phyloP scores from a whole-genome alignment of 2,329 filamentous ascomycete genomes.

The Cercospora sp. region DNA sequence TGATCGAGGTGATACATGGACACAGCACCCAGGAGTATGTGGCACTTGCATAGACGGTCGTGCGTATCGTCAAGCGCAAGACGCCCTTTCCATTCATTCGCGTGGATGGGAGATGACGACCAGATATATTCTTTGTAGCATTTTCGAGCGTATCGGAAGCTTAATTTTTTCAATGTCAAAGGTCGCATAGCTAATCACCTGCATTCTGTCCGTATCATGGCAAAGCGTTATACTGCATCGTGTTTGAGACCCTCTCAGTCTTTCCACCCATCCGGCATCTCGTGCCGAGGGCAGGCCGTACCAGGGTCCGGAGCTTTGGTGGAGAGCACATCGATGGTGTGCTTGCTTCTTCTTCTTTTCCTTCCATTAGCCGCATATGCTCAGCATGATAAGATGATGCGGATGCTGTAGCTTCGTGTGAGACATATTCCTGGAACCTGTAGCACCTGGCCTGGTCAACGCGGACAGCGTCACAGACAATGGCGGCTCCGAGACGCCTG shows the following conservation, averaged over 20 bases:
- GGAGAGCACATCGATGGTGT: background rate
- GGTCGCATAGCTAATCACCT: background rate
- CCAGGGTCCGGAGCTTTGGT: background rate
- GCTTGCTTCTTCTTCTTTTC: background rate
- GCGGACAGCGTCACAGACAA: slow-evolving; percentile 37
- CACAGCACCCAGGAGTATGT: background rate
- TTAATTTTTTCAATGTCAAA: background rate
- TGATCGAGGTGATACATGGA: background rate
- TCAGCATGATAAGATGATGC: background rate
- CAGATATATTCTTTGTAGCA: background rate
- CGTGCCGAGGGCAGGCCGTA: background rate
- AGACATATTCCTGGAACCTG: background rate
- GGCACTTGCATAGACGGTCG: background rate
- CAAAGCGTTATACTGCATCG: background rate
- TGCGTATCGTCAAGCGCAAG: background rate
- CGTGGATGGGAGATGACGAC: background rate
- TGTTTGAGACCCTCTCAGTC: background rate
- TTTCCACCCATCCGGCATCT: background rate
- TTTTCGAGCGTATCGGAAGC: background rate
- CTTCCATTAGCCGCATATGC: background rate
- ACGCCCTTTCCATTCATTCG: background rate
- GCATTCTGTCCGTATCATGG: background rate
- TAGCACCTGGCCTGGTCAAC: background rate
- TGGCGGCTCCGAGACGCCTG: slow-evolving; percentile 21
- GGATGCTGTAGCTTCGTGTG: background rate